Percentiles rank a stretch among this genome's conserved stretches.
Conservation (phyloP, 768 basidiomycete species). For the Mycena kentingensis region DNA sequence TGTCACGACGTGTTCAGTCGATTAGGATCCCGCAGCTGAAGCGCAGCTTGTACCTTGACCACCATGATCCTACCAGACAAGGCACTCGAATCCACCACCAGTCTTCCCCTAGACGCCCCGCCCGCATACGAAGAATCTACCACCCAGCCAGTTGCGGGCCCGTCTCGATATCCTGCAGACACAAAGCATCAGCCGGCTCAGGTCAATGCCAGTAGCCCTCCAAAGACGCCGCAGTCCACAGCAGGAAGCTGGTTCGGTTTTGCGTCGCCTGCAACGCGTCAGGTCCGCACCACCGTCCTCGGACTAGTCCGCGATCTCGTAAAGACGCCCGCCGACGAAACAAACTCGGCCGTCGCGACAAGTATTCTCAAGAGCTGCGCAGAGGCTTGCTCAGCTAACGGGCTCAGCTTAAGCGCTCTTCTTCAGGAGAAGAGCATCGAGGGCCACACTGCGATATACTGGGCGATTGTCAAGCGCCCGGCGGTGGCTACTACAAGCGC, state of each 20-base stretch:
- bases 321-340: conserved; percentile 16
- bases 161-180: too few relatives aligned
- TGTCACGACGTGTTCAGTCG: too few relatives aligned
- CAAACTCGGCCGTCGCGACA: conserved; percentile 13
- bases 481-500: conserved; percentile 1
- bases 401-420: conserved; percentile 41
- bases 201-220: too few relatives aligned
- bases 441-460: conserved; percentile 51
- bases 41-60: too few relatives aligned
- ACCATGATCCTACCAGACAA: too few relatives aligned
- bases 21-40: too few relatives aligned
- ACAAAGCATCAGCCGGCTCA: too few relatives aligned
- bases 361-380: conserved; percentile 47
- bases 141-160: too few relatives aligned
- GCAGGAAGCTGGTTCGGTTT: conserved; percentile 20
- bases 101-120: too few relatives aligned
- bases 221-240: conserved; percentile 1
- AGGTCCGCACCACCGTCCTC: conserved; percentile 41
- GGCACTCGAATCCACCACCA: too few relatives aligned
- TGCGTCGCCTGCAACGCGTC: conserved; percentile 25
- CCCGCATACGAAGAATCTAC: too few relatives aligned
- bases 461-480: conserved; percentile 37
- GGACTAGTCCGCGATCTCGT: conserved; percentile 45
- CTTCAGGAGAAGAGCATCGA: conserved; percentile 51
- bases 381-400: conserved; percentile 43